Conservation (phyloP, 495 filamentous ascomycete species). For the Aspergillus ostianus region DNA sequence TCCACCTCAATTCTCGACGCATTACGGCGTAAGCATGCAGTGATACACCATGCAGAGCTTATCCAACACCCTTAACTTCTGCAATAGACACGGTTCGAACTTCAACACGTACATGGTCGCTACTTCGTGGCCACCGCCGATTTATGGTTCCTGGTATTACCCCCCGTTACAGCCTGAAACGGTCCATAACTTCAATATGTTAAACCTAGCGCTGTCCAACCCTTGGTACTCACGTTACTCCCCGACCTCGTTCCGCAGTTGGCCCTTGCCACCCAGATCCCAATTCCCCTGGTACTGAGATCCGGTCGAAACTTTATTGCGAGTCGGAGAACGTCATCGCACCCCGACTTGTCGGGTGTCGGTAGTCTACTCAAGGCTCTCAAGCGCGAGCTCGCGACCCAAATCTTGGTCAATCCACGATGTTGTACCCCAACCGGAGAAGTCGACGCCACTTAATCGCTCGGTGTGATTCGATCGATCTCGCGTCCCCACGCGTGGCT, state of each 20-base stretch:
- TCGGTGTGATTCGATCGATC: not conserved
- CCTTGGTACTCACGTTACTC: not conserved
- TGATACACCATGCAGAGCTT: too few relatives aligned
- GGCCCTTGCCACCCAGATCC: not conserved
- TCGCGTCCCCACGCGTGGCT: not conserved
- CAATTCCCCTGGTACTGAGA: not conserved
- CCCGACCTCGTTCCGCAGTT: too few relatives aligned
- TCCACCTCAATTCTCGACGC: too few relatives aligned
- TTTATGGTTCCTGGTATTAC: not conserved
- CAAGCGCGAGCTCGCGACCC: not conserved
- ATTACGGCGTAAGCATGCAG: not conserved
- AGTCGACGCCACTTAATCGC: not conserved
- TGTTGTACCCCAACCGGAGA: not conserved
- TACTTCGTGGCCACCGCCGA: not conserved
- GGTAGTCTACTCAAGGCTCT: too few relatives aligned
- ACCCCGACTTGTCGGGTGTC: not conserved
- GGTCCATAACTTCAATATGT: not conserved
- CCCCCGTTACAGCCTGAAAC: not conserved
- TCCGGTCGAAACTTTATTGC: not conserved
- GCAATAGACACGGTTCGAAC: not conserved
- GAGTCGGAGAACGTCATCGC: not conserved
- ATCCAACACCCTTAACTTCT: too few relatives aligned
- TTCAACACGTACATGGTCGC: too few relatives aligned
- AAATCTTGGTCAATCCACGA: not conserved
- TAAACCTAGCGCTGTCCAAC: not conserved